phyloP scores from a whole-genome alignment of 2,329 filamentous ascomycete species.

The Paracorniculantispora psalliotae region DNA sequence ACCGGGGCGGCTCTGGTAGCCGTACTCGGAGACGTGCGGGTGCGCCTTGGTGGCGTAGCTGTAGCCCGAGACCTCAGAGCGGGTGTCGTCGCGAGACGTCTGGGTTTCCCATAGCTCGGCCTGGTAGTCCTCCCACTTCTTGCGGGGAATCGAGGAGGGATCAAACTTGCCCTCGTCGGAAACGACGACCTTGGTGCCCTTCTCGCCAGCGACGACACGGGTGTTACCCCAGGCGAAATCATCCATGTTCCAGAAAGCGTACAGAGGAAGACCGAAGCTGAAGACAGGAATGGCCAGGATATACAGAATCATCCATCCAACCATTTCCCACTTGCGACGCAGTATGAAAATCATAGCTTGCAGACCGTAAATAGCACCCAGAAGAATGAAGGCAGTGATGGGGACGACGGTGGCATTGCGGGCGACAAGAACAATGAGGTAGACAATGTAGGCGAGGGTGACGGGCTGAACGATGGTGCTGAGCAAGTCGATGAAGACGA shows the following conservation, averaged over 20 bases:
- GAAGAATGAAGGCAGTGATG: constrained; percentile 79
- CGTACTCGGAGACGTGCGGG: constrained; percentile 65
- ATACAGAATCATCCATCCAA: constrained; percentile 98
- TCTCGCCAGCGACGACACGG: constrained; percentile 90
- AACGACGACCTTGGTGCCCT: constrained; percentile 85
- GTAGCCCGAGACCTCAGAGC: constrained; percentile 86
- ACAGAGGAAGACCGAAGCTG: constrained; percentile 82
- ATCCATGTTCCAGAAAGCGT: constrained; percentile 99
- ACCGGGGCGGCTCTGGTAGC: constrained; percentile 52
- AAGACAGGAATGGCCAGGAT: constrained; percentile 88
- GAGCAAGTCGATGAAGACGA: constrained; percentile 90
- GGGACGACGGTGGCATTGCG: constrained; percentile 63
- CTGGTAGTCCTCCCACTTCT: constrained; percentile 99
- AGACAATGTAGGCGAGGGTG: constrained; percentile 81
- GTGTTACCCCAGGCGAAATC: constrained; percentile 99
- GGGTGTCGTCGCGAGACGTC: constrained; percentile 73
- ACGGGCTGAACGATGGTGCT: constrained; percentile 91
- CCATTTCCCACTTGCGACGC: constrained; percentile 98
- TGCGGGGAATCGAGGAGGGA: constrained; percentile 83
- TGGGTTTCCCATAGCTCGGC: constrained; percentile 95
- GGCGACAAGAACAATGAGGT: constrained; percentile 73
- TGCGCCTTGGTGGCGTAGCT: constrained; percentile 86
- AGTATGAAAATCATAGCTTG: constrained; percentile 97
- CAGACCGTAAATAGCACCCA: constrained; percentile 94
- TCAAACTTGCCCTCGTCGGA: constrained; percentile 98